Evolutionary conservation across 352 stramenopile species (phyloP), one percentile per base, ranked within the genome.

Genomic region (Salisapilia sapeloensis): DNA sequence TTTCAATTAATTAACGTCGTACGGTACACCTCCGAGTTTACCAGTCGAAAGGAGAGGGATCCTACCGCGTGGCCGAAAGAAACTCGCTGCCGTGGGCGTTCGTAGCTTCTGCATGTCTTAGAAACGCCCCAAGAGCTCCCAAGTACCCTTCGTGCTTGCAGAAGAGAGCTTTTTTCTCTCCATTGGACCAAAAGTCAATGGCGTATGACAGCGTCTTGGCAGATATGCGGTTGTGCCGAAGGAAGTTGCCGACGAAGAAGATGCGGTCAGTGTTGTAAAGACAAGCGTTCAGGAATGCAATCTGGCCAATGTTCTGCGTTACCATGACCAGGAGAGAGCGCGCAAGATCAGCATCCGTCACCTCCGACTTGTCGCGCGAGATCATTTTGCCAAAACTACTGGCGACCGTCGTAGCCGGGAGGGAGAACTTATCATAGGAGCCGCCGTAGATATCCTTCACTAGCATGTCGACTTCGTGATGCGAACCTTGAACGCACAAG

Each of bases 371-470:
- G 9, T 56, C 42, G 11, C 48, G 46, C 14, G 66, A 67, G 26
- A 89, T 91, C 72, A 89, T 86, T 47, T 81, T 79, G 12, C 72
- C 96, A 60, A 99, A 99, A 29, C 90, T 98, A 40, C 86, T 96
- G 4, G 96, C 96, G 4, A 99, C 92, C 5, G 80, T 81, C 8
- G 69, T 81, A 0, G 77, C 79, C 5, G 66, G 80, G 9, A 97
- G 52, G 26, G 94, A 86, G 35, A 96, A 95, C 40, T 93, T 92
- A 16, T 93, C 85, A 63, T 97, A 97, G 24, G 84, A 79, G 32
- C 80, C 75, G 8, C 95, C 96, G 53, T 99, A 99, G 46, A 99
- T 99, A 53, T 99, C 96, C 16, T 91, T 90, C 21, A 99, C 95
- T 45, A 95, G 95, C 85, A 98, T 96, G 55, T 98, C 91, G 7